Evolutionary conservation across 108 stramenopile species (phyloP).

Genomic region (Licmophora abbreviata): DNA sequence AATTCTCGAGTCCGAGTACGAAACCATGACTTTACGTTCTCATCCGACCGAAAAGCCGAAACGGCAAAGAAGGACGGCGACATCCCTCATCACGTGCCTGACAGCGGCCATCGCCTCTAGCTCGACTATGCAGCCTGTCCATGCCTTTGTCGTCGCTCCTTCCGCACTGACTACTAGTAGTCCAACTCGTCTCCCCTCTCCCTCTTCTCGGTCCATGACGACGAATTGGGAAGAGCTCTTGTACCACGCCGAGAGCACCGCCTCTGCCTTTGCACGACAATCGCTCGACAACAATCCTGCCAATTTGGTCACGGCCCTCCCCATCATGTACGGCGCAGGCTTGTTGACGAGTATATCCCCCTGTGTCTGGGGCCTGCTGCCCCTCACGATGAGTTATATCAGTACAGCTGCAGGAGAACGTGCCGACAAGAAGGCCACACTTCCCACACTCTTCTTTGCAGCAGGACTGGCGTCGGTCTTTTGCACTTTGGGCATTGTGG

Average conservation of each 20-base stretch:
- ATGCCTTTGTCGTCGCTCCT: too few species aligned
- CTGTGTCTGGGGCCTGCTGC: slow-evolving; percentile 72
- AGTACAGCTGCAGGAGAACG: slow-evolving; percentile 54
- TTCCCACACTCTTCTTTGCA: slow-evolving; percentile 59
- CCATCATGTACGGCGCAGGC: slow-evolving; percentile 71
- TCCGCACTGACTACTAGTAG: too few species aligned
- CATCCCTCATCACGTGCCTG: too few species aligned
- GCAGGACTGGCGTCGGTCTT: slow-evolving; percentile 68
- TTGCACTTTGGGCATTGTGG: slow-evolving; percentile 61
- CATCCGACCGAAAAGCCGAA: too few species aligned
- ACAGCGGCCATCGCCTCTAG: too few species aligned
- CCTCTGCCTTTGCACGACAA: slow-evolving; percentile 34
- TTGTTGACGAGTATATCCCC: slow-evolving; percentile 62
- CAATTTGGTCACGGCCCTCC: slow-evolving; percentile 18
- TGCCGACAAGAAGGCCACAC: slow-evolving; percentile 39
- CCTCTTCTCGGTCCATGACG: not conserved
- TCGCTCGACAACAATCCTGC: slow-evolving; percentile 25
- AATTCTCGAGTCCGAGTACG: too few species aligned
- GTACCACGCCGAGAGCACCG: slow-evolving; percentile 56
- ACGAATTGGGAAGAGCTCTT: slow-evolving; percentile 45
- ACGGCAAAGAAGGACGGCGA: too few species aligned
- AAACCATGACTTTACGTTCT: too few species aligned
- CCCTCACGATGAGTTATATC: slow-evolving; percentile 68
- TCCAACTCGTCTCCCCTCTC: too few species aligned
- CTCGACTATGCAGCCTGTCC: too few species aligned